These are phyloP conservation scores for Somion occarium DNA, from an alignment of 1,284 basidiomycete species.

Conservation along the genomic window DNA sequence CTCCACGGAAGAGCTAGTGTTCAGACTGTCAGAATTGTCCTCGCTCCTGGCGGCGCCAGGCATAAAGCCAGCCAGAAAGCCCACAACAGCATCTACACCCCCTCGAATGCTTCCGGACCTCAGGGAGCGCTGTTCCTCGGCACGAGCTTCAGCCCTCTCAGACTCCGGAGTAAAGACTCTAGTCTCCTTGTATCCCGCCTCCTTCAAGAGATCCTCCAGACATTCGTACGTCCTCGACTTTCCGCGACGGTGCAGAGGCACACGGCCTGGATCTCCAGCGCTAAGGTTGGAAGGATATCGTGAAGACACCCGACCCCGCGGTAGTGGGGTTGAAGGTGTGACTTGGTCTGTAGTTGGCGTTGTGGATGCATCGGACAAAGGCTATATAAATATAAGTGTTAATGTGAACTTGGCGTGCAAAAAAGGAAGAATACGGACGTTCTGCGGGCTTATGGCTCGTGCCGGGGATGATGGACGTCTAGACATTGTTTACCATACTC, in stretches of 20 bases:
- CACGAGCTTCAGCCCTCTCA: constrained; percentile 41
- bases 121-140: constrained; percentile 22
- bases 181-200: constrained; percentile 88
- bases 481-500: neutral
- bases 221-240: constrained; percentile 76
- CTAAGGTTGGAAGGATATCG: constrained; percentile 54
- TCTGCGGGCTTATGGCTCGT: neutral
- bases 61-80: constrained; percentile 55
- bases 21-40: constrained; percentile 20
- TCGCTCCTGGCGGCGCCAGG: constrained; percentile 18
- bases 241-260: constrained; percentile 69
- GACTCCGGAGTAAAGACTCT: constrained; percentile 81
- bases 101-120: constrained; percentile 20
- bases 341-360: neutral
- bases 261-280: constrained; percentile 36
- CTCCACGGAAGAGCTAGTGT: constrained; percentile 6
- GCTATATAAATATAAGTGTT: neutral
- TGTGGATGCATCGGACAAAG: neutral
- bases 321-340: constrained; percentile 15
- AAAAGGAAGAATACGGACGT: neutral
- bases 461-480: neutral
- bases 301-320: constrained; percentile 24
- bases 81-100: constrained; percentile 54
- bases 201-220: constrained; percentile 76
- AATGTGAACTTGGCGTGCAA: neutral